phyloP scores from a whole-genome alignment of 148 eudicot species.

The Heliosperma pusillum region DNA sequence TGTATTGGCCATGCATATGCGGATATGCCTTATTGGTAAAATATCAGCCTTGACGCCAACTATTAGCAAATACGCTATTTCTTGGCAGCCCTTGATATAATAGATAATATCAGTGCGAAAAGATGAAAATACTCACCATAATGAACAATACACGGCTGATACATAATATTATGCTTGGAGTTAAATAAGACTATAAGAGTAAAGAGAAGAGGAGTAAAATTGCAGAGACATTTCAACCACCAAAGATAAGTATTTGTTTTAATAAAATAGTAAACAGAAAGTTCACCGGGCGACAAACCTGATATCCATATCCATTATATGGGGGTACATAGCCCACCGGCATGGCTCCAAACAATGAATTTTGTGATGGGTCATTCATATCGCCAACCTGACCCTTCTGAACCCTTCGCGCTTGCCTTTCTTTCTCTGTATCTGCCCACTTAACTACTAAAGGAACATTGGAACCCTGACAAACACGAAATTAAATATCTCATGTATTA shows the following conservation, averaged over 20 bases:
- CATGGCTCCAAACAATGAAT: slow-evolving; percentile 65
- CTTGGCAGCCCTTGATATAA: no score
- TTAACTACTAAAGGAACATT: slow-evolving; percentile 86
- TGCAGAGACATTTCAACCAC: background rate
- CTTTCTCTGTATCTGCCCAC: slow-evolving; percentile 98
- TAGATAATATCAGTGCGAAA: no score
- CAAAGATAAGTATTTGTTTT: background rate
- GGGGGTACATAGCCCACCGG: slow-evolving; percentile 78
- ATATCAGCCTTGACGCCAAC: no score
- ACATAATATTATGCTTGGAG: no score
- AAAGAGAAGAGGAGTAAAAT: background rate
- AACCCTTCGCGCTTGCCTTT: slow-evolving; percentile 81
- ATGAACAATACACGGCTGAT: no score
- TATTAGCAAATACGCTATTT: no score
- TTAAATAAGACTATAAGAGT: no score
- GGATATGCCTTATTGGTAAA: no score
- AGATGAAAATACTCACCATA: no score
- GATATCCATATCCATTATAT: slow-evolving; percentile 89
- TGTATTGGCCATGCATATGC: no score
- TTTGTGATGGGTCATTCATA: slow-evolving; percentile 52
- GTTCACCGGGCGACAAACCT: slow-evolving; percentile 46
- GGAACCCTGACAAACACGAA: slow-evolving; percentile 54
- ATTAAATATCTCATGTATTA: background rate
- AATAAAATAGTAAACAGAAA: background rate
- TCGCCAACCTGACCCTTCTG: slow-evolving; percentile 61